phyloP scores from a whole-genome alignment of 164 flowering plant species.

The Vitis riparia region DNA sequence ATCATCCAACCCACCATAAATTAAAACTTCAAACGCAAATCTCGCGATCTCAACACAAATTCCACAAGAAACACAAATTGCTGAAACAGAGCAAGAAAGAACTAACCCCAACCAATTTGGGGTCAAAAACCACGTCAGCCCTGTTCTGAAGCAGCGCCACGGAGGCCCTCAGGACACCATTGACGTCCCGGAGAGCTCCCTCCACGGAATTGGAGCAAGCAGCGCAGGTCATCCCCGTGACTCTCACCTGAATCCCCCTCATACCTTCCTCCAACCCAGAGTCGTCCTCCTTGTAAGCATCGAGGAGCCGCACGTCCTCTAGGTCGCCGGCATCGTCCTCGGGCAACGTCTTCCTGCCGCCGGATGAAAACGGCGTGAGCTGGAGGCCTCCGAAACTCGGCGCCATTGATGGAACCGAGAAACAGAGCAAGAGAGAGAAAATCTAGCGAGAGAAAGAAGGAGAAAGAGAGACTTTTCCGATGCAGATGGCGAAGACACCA shows the following conservation, averaged over 20 bases:
- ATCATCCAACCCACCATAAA: neutral
- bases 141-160: conserved; percentile 87
- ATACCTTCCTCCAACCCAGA: conserved; percentile 17
- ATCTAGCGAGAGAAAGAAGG: neutral
- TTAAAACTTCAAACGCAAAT: too few species aligned
- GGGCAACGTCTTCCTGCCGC: conserved; percentile 6
- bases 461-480: conserved; percentile 16
- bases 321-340: conserved; percentile 37
- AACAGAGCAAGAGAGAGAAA: neutral
- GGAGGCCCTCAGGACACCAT: conserved; percentile 70
- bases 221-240: conserved; percentile 94
- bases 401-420: conserved; percentile 38
- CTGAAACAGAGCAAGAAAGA: neutral
- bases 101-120: conserved; percentile 52
- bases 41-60: neutral
- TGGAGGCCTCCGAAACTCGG: conserved; percentile 53
- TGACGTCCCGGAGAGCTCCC: conserved; percentile 46
- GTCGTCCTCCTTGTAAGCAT: conserved; percentile 44
- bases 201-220: conserved; percentile 95
- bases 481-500: conserved; percentile 20
- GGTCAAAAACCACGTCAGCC: conserved; percentile 83
- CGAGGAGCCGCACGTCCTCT: conserved; percentile 79
- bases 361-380: conserved; percentile 31
- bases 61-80: neutral
- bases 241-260: conserved; percentile 62